Percentiles rank a stretch among this genome's conserved stretches.
phyloP scores from a whole-genome alignment of 1,284 basidiomycete genomes.

The Meripilus lineatus region DNA sequence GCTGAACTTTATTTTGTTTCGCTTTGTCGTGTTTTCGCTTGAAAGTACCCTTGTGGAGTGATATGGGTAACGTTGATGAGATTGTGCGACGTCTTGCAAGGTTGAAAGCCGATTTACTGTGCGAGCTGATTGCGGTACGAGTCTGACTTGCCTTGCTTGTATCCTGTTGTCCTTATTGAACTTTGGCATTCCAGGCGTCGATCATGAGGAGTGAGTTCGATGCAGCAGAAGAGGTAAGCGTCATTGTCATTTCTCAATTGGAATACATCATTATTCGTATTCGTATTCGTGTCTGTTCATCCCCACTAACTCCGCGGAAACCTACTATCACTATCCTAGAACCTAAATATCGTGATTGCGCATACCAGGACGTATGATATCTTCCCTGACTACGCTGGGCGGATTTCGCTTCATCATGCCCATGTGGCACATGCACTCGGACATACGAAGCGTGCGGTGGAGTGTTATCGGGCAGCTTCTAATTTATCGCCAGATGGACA shows the following conservation, averaged over 20 bases:
- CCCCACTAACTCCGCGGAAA: neutral
- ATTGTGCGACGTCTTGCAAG: conserved; percentile 47
- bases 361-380: conserved; percentile 53
- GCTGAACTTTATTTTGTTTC: too few relatives aligned
- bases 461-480: conserved; percentile 60
- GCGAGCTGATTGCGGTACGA: conserved; percentile 58
- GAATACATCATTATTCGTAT: neutral
- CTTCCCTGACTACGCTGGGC: conserved; percentile 52
- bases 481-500: conserved; percentile 39
- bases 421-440: conserved; percentile 64
- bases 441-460: conserved; percentile 41
- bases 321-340: conserved; percentile 25
- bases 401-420: conserved; percentile 63
- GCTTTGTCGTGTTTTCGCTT: too few relatives aligned
- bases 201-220: conserved; percentile 66
- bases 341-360: conserved; percentile 51
- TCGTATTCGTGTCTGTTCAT: neutral
- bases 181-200: conserved; percentile 37
- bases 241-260: neutral
- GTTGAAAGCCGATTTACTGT: conserved; percentile 65
- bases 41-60: conserved; percentile 45
- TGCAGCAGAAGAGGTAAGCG: conserved; percentile 48
- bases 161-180: conserved; percentile 2
- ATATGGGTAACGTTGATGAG: conserved; percentile 42
- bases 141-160: neutral